A percentile compares a stretch with the other conserved stretches of the same genome.
Evolutionary conservation across 1,284 basidiomycete genomes (phyloP).

Genomic region (Trichosporon ovoides): DNA sequence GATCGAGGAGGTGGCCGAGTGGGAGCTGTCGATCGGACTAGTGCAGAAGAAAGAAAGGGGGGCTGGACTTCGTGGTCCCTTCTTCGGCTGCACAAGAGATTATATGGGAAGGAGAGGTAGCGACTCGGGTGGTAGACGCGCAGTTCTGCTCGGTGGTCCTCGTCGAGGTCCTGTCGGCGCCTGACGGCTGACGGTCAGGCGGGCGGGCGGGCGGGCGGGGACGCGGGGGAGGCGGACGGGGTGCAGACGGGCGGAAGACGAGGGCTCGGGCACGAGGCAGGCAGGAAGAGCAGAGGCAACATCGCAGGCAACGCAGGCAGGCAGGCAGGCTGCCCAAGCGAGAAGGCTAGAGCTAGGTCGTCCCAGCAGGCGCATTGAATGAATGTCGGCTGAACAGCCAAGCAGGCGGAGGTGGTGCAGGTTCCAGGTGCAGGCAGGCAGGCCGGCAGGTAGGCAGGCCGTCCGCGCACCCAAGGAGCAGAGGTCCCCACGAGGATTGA

Average conservation of each 20-base stretch:
- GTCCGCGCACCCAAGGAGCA: not conserved
- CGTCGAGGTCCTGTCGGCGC: not conserved
- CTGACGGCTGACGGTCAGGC: not conserved
- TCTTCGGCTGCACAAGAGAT: not conserved
- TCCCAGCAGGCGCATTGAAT: no score
- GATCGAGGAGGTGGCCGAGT: constrained; percentile 2
- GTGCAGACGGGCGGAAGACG: no score
- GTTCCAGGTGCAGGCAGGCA: not conserved
- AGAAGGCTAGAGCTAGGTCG: no score
- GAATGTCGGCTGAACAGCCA: no score
- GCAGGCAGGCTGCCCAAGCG: no score
- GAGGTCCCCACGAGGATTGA: constrained; percentile 1
- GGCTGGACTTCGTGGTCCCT: constrained; percentile 1
- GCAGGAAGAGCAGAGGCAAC: no score
- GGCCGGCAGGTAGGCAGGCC: not conserved
- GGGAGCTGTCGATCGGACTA: constrained; percentile 5
- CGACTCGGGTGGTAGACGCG: not conserved
- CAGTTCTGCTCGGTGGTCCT: not conserved
- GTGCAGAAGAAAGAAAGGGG: not conserved
- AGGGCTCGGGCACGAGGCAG: no score
- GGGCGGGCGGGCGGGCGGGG: not conserved
- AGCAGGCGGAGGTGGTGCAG: no score
- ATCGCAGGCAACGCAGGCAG: no score
- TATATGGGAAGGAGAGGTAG: constrained; percentile 1
- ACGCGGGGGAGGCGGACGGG: no score